Conservation (phyloP, 2,329 filamentous ascomycete genomes). For the Clarireedia homoeocarpa region DNA sequence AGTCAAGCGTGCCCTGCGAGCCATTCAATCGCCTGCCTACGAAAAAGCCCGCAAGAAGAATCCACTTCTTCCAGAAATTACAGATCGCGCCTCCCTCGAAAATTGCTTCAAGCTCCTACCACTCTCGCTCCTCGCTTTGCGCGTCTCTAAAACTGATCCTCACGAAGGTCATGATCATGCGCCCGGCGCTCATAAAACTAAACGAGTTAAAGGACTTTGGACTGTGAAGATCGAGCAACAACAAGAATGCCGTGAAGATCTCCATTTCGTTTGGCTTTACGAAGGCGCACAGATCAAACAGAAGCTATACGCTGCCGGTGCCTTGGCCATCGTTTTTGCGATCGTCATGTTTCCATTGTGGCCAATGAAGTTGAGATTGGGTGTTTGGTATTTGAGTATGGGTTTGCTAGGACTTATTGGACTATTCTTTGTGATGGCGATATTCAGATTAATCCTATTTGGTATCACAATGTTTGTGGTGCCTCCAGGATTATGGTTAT, state of each 20-base stretch:
- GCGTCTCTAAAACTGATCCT: conserved; percentile 75
- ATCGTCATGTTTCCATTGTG: conserved; percentile 94
- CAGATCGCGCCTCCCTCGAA: conserved; percentile 79
- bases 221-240: conserved; percentile 93
- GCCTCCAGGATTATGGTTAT: conserved; percentile 91
- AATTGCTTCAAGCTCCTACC: conserved; percentile 93
- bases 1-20: conserved; percentile 95
- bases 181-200: conserved; percentile 59
- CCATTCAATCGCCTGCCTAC: conserved; percentile 82
- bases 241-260: conserved; percentile 77
- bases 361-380: conserved; percentile 83
- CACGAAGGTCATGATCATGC: conserved; percentile 66
- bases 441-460: conserved; percentile 87
- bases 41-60: conserved; percentile 86
- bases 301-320: conserved; percentile 81
- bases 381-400: conserved; percentile 96
- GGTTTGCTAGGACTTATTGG: conserved; percentile 83
- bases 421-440: conserved; percentile 94
- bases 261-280: conserved; percentile 96
- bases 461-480: conserved; percentile 80
- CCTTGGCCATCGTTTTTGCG: conserved; percentile 75
- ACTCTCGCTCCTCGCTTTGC: conserved; percentile 85
- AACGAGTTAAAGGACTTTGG: conserved; percentile 93
- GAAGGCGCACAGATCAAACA: conserved; percentile 91
- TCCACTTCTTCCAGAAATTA: conserved; percentile 78